These are phyloP conservation scores for Pisolithus tinctorius DNA, from an alignment of 768 basidiomycete genomes.

Conservation along the genomic window DNA sequence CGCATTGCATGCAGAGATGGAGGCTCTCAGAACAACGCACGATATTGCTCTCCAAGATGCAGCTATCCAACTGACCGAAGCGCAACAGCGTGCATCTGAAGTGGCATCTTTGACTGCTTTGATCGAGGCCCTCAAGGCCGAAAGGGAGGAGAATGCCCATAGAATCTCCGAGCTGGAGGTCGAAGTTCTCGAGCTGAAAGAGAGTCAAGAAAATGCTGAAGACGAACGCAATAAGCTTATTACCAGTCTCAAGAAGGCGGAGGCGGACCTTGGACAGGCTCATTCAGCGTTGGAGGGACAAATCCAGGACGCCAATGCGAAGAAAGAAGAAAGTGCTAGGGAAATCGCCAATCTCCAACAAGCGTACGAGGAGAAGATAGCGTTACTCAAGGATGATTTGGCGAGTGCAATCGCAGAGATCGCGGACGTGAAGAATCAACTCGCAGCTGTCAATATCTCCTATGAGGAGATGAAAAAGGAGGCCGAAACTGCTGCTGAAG, in stretches of 20 bases:
- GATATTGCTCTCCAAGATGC: conserved; percentile 42
- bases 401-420: conserved; percentile 37
- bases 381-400: conserved; percentile 38
- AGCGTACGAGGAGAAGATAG: conserved; percentile 42
- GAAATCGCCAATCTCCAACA: conserved; percentile 35
- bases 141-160: conserved; percentile 63
- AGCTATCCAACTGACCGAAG: conserved; percentile 36
- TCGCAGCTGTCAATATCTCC: conserved; percentile 37
- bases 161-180: conserved; percentile 79
- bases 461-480: conserved; percentile 45
- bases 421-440: conserved; percentile 39
- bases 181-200: conserved; percentile 71
- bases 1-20: conserved; percentile 45
- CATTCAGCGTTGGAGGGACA: conserved; percentile 42
- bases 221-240: conserved; percentile 47
- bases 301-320: conserved; percentile 38
- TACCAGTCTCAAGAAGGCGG: conserved; percentile 41
- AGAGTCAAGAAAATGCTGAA: conserved; percentile 57
- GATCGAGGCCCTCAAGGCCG: conserved; percentile 45
- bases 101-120: conserved; percentile 41
- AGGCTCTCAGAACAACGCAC: conserved; percentile 45
- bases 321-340: conserved; percentile 39
- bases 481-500: conserved; percentile 38
- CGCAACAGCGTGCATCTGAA: conserved; percentile 41
- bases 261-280: conserved; percentile 48